These are phyloP conservation scores for Metschnikowia similis DNA, from an alignment of 805 yeast genomes.

Conservation along the genomic window DNA sequence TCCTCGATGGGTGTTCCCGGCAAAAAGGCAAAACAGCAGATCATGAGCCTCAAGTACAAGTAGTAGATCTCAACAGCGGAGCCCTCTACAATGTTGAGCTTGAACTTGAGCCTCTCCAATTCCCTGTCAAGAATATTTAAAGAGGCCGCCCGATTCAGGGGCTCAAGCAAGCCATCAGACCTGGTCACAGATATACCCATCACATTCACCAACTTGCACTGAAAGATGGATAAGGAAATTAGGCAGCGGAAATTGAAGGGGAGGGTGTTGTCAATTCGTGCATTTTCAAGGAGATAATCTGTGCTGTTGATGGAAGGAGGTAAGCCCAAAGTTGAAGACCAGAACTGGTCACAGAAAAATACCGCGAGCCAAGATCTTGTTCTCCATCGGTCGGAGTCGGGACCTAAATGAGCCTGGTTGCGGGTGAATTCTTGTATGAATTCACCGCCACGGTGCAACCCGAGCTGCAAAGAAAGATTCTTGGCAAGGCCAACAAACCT, in stretches of 20 bases:
- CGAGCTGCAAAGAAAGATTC: slow-evolving; percentile 76
- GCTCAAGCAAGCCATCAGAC: slow-evolving; percentile 86
- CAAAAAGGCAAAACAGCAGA: slow-evolving; percentile 83
- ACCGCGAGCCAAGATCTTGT: slow-evolving; percentile 90
- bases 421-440: slow-evolving; percentile 88
- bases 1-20: slow-evolving; percentile 89
- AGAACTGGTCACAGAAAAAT: slow-evolving; percentile 82
- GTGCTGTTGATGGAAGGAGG: slow-evolving; percentile 80
- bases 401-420: slow-evolving; percentile 76
- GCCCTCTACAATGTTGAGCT: slow-evolving; percentile 60
- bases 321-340: slow-evolving; percentile 83
- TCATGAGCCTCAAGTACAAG: slow-evolving; percentile 71
- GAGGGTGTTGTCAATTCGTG: slow-evolving; percentile 58
- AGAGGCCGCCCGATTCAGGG: slow-evolving; percentile 75
- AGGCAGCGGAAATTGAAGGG: slow-evolving; percentile 71
- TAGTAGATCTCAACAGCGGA: slow-evolving; percentile 71
- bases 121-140: slow-evolving; percentile 75
- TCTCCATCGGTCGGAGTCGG: slow-evolving; percentile 92
- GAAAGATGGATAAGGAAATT: slow-evolving; percentile 73
- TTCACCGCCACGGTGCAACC: slow-evolving; percentile 82
- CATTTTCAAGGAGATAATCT: slow-evolving; percentile 77
- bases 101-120: slow-evolving; percentile 64
- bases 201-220: slow-evolving; percentile 73
- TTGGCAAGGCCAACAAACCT: slow-evolving; percentile 86
- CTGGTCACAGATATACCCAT: slow-evolving; percentile 84